A percentile compares a stretch with the other conserved stretches of the same genome.
These are phyloP conservation scores for Diplotaxis tenuifolia DNA, from an alignment of 345 rosid genomes.

Conservation along the genomic window DNA sequence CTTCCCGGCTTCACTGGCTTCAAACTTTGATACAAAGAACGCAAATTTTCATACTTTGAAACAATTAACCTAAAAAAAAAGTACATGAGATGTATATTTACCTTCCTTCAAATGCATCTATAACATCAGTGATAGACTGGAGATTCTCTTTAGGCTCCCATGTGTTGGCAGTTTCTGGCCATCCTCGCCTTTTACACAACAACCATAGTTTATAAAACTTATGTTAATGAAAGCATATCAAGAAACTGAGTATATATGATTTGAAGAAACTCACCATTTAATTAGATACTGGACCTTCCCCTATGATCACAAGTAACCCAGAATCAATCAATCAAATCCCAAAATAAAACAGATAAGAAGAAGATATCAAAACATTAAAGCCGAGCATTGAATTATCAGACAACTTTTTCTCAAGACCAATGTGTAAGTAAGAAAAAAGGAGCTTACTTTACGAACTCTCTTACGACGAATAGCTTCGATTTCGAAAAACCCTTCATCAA, in stretches of 20 bases:
- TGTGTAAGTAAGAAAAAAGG: constrained; percentile 10
- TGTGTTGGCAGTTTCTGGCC: constrained; percentile 95
- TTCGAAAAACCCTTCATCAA: constrained; percentile 88
- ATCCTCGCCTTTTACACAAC: constrained; percentile 79
- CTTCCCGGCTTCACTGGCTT: constrained; percentile 67
- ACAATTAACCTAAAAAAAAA: neutral
- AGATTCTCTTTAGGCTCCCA: constrained; percentile 99
- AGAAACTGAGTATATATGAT: neutral
- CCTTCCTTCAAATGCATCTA: constrained; percentile 94
- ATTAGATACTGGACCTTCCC: constrained; percentile 94
- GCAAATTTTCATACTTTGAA: constrained; percentile 2
- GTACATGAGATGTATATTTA: constrained; percentile 19
- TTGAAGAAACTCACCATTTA: constrained; percentile 69
- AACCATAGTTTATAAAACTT: constrained; percentile 26
- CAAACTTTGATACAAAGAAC: constrained; percentile 49
- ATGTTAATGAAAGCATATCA: constrained; percentile 22
- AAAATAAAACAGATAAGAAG: neutral
- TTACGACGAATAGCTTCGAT: constrained; percentile 96
- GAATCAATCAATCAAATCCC: constrained; percentile 15
- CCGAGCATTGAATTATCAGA: neutral
- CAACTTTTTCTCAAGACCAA: neutral
- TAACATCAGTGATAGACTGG: constrained; percentile 80
- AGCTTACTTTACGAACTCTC: constrained; percentile 77
- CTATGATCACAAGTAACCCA: constrained; percentile 43
- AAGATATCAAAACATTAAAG: constrained; percentile 20